phyloP scores from a whole-genome alignment of 83 land plant species.

The Picea engelmannii region DNA sequence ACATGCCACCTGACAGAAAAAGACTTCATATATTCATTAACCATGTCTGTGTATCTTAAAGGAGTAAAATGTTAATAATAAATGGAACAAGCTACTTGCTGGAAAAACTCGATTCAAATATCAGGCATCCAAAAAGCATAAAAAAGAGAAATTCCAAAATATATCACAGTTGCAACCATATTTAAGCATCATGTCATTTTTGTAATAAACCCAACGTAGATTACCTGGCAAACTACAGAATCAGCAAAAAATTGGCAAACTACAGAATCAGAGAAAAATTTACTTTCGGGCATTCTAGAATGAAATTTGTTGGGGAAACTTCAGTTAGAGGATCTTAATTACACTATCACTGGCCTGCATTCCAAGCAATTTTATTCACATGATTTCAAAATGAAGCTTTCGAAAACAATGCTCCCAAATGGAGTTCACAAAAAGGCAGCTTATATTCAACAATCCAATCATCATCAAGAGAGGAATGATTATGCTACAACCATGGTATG shows the following conservation, averaged over 20 bases:
- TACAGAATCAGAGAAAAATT: background rate
- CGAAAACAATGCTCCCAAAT: background rate
- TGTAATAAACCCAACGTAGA: background rate
- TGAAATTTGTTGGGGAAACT: background rate
- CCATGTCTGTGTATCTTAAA: background rate
- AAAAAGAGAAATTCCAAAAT: background rate
- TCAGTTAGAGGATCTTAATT: too few species aligned
- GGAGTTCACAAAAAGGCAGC: background rate
- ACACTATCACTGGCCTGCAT: too few species aligned
- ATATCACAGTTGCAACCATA: background rate
- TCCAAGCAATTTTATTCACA: too few species aligned
- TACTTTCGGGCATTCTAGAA: background rate
- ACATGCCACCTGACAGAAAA: conserved; percentile 64
- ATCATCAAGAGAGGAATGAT: background rate
- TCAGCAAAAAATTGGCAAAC: too few species aligned
- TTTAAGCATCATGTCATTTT: background rate
- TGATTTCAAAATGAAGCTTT: background rate
- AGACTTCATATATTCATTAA: too few species aligned
- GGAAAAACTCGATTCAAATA: background rate
- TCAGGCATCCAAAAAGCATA: background rate
- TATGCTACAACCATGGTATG: background rate
- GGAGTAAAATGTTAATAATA: background rate
- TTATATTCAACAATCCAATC: background rate
- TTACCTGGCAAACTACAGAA: background rate
- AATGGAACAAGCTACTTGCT: background rate